phyloP scores from a whole-genome alignment of 225 moss, liverwort and hornwort genomes.

The Neckera pumila region DNA sequence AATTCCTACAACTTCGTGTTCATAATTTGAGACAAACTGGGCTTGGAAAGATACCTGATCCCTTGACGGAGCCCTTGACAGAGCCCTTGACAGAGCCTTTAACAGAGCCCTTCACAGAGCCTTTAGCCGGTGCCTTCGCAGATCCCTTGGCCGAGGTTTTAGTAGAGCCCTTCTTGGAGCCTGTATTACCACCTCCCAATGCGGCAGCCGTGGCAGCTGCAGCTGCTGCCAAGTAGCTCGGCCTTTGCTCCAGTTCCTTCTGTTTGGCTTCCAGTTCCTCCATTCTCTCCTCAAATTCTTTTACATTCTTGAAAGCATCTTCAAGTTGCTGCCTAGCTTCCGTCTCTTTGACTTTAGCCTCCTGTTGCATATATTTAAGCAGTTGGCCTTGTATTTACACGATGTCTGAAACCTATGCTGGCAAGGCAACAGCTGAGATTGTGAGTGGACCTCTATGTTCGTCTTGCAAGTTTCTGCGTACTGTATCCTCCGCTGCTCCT shows the following conservation, averaged over 20 bases:
- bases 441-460: constrained; percentile 29
- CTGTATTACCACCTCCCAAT: background rate
- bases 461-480: constrained; percentile 29
- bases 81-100: background rate
- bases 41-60: background rate
- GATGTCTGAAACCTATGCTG: background rate
- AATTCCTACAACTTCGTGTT: background rate
- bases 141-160: constrained; percentile 5
- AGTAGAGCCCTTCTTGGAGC: background rate
- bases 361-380: constrained; percentile 1
- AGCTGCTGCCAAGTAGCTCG: background rate
- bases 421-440: background rate
- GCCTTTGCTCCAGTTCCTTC: constrained; percentile 9
- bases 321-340: constrained; percentile 22
- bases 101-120: background rate
- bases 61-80: background rate
- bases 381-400: background rate
- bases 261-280: constrained; percentile 12
- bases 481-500: constrained; percentile 36
- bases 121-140: background rate
- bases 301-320: constrained; percentile 2
- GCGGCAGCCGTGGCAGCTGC: background rate
- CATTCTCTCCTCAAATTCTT: constrained; percentile 15
- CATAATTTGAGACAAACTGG: background rate
- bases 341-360: constrained; percentile 7